Evolutionary conservation across 73 alveolate genomes (phyloP).

Genomic region (Blepharisma stoltei): DNA sequence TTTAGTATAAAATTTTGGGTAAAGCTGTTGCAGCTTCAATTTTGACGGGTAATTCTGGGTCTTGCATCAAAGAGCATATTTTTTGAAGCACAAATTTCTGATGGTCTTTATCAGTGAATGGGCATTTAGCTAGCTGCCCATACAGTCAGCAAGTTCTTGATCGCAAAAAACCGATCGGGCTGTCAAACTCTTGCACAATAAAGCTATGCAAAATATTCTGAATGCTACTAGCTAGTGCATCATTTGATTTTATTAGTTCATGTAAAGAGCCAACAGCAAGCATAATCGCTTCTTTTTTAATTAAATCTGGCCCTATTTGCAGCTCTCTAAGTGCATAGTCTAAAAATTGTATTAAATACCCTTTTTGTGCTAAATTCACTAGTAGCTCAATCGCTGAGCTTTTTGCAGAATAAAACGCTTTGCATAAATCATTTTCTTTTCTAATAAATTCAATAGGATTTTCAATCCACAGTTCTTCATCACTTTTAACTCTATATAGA

Average conservation of each 20-base stretch:
- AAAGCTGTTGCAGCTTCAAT: conserved; percentile 50
- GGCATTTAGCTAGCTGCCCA: conserved; percentile 53
- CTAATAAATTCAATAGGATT: conserved; percentile 37
- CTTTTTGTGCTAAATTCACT: not conserved
- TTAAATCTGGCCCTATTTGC: conserved; percentile 37
- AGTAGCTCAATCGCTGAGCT: conserved; percentile 38
- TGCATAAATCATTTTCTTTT: conserved; percentile 28
- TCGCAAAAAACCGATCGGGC: conserved; percentile 40
- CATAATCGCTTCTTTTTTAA: conserved; percentile 55
- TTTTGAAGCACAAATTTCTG: conserved; percentile 40
- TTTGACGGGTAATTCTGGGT: conserved; percentile 57
- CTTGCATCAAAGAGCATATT: conserved; percentile 41
- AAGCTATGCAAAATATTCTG: conserved; percentile 44
- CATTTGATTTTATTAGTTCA: conserved; percentile 27
- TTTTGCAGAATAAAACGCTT: conserved; percentile 28
- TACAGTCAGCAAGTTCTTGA: conserved; percentile 58
- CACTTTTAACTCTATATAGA: not conserved
- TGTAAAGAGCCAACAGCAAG: conserved; percentile 41
- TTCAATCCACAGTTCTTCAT: conserved; percentile 29
- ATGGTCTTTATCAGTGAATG: conserved; percentile 43
- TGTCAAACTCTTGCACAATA: conserved; percentile 46
- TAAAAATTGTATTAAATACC: conserved; percentile 3
- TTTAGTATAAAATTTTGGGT: conserved; percentile 53
- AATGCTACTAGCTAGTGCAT: conserved; percentile 30
- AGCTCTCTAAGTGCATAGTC: not conserved